These are phyloP conservation scores for Casuarina glauca DNA, from an alignment of 306 rosid species.

Conservation along the genomic window DNA sequence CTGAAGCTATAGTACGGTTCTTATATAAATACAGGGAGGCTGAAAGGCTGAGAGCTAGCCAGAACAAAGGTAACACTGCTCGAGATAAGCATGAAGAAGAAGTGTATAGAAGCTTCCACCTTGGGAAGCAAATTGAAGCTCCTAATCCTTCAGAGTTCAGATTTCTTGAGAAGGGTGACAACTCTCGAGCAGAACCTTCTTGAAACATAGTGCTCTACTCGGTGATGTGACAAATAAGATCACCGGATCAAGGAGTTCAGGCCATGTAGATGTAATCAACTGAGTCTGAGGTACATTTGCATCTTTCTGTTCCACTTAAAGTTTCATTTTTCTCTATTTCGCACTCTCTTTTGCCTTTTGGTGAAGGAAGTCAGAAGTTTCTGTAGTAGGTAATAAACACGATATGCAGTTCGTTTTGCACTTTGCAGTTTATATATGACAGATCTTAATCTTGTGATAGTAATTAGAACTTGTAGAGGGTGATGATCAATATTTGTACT, in stretches of 20 bases:
- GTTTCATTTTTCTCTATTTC: neutral
- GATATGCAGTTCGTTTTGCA: neutral
- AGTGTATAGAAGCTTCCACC: neutral
- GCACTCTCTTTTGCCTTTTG: neutral
- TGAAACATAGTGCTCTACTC: constrained; percentile 8
- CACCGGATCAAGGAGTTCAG: neutral
- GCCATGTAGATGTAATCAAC: neutral
- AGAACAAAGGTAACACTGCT: constrained; percentile 16
- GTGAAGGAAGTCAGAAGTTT: neutral
- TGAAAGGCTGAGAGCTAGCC: constrained; percentile 43
- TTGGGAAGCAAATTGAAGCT: constrained; percentile 19
- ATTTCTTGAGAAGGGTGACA: constrained; percentile 34
- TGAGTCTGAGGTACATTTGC: constrained; percentile 30
- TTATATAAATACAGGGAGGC: constrained; percentile 56
- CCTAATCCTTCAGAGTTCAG: constrained; percentile 32
- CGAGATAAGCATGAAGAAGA: constrained; percentile 9
- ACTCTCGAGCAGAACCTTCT: constrained; percentile 36
- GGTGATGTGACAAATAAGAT: neutral
- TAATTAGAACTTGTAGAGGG: neutral
- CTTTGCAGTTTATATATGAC: neutral
- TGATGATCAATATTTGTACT: neutral
- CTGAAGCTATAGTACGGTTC: constrained; percentile 54
- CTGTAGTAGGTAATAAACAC: neutral
- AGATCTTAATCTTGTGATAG: neutral
- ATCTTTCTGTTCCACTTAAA: constrained; percentile 22